Base-by-base conservation (phyloP, 257 asterid genomes). In the Solanum piurae region DNA sequence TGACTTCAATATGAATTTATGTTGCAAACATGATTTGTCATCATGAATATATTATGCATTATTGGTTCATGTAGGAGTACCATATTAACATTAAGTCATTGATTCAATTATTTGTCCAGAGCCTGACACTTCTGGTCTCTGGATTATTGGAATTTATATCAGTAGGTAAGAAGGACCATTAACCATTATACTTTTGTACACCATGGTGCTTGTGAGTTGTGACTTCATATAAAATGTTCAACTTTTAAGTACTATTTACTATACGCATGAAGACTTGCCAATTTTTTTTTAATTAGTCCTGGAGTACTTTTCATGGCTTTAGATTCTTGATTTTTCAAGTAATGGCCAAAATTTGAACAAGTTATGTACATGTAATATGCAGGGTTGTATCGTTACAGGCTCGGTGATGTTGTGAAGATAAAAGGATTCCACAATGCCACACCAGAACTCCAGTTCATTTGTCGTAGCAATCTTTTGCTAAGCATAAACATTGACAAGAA, bases 401-500 rank as follows among this genome's bases (percentile, higher is more conserved):
- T 97, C 83, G 99, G 99, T 3, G 99, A 97, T 68, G 94, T 95
- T 12, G 99, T 97, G 8, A 97, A 94, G 91, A 98, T 97, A 7
- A 90, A 89, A 71, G 98, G 99, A 0, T 97, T 96, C 90, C 94
- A 95, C 92, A 95, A 97, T 92, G 85, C 94, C 31, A 96, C 99
- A 11, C 99, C 99, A 1, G 95, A 93, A 92, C 96, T 97, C 44
- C 96, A 95, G 37, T 97, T 96, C 89, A 83, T 97, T 29, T 96
- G 99, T 92, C 82, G 99, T 82, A 92, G 95, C 69, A 97, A 94
- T 87, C 99, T 97, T 58, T 94, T 96, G 3, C 98, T 97, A 62
- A 92, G 94, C 9, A 88, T 97, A 77, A 96, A 97, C 93, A 96
- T 97, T 12, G 99, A 97, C 96, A 97, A 97, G 89, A 97, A 93